Conservation (phyloP, 2,329 filamentous ascomycete species). For the Penicillium brevicompactum region DNA sequence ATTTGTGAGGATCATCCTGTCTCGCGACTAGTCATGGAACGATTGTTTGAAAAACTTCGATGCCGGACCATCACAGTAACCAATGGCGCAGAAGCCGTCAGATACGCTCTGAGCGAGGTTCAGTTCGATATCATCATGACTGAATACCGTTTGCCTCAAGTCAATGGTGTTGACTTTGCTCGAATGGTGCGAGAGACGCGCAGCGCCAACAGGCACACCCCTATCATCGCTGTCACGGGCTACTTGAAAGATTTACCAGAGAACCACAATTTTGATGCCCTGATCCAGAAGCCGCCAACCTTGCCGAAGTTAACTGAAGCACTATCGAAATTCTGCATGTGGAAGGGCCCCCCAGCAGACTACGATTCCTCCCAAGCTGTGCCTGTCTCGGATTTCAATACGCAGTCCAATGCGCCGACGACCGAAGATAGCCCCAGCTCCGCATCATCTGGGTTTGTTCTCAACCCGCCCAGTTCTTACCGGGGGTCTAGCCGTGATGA, state of each 20-base stretch:
- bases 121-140: conserved; percentile 99
- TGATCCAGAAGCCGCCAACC: conserved; percentile 96
- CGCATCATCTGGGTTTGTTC: conserved; percentile 72
- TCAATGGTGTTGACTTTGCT: conserved; percentile 92
- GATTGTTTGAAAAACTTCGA: conserved; percentile 88
- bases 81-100: conserved; percentile 87
- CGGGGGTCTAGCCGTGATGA: conserved; percentile 80
- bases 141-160: conserved; percentile 91
- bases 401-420: conserved; percentile 65
- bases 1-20: conserved; percentile 98
- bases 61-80: conserved; percentile 91
- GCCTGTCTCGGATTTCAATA: conserved; percentile 61
- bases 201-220: conserved; percentile 90
- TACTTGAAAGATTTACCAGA: conserved; percentile 97
- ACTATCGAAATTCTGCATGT: conserved; percentile 83
- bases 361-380: conserved; percentile 55
- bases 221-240: conserved; percentile 93
- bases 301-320: conserved; percentile 88
- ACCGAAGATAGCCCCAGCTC: conserved; percentile 82
- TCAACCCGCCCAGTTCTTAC: conserved; percentile 73
- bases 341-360: conserved; percentile 76
- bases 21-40: conserved; percentile 98
- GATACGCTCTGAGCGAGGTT: conserved; percentile 93
- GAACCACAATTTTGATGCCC: conserved; percentile 90
- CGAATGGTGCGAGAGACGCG: conserved; percentile 97